Base-by-base conservation (phyloP, 1,284 basidiomycete genomes). In the Phenoliferia sp. region DNA sequence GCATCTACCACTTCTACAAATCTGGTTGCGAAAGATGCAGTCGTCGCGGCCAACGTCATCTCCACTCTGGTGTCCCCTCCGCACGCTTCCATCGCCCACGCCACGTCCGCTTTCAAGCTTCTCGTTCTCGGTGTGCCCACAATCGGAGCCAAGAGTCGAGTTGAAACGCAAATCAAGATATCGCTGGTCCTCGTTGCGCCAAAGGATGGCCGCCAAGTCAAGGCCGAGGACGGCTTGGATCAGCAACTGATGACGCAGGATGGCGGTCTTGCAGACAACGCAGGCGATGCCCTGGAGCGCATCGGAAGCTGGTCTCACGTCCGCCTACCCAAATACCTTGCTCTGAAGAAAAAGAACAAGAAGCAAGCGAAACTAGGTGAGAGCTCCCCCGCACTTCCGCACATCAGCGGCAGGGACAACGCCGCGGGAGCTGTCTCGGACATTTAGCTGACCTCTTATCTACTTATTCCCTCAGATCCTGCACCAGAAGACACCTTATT, bases 141-240 rank as follows among this genome's bases (percentile, higher is more conserved):
- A 73, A 81, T 83, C 50, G 93, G 92, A 32, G 89, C 92, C n/a
- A 94, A 95, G 80, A 93, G 90, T 61, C 86, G 93, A 31, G 93
- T 96, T 29, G 94, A 96, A 79, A 96, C 93, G 0, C 93, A 94
- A 81, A 87, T 94, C 62, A 86, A 91, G 76, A 85, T 93, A 48
- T 86, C 87, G 15, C 82, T 93, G 60, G 88, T 90, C 75, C 82
- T 92, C 60, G 87, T 88, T 16, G 72, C 59, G 4, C 64, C 69
- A 17, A 55, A 31, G 60, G 33, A 17, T 3, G 55, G 19, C 39
- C 22, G 52, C n/a, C 22, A 33, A 26, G 50, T 39, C 26, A 31
- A 52, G 56, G 63, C 50, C 10, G 64, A 64, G 9, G 39, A 22
- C 12, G 39, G 22, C 39, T 44, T 44, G 39, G n/a, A 29, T 22